Base-by-base conservation (phyloP, 2,329 filamentous ascomycete genomes). In the Aspergillus fumigatiaffinis region DNA sequence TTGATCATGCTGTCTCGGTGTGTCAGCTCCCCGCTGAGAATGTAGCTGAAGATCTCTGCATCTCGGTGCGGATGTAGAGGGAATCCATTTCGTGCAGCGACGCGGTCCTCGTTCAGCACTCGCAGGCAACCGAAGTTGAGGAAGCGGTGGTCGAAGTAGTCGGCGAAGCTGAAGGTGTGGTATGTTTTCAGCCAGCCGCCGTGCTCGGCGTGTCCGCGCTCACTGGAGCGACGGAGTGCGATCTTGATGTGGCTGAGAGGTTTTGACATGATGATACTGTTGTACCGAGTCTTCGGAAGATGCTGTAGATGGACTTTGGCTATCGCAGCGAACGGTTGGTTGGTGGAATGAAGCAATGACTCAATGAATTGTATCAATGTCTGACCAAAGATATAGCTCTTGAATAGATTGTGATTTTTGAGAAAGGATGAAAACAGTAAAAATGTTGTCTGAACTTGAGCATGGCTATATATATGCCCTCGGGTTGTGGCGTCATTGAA, bases 1-100 rank as follows among this genome's bases (percentile, higher is more conserved):
- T 84, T 84, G 65, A 90, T 84, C 87, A 95, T 92, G 59, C 85
- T 89, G 76, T 96, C 91, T 50, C 91, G 87, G 78, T 96, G 92
- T 50, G 92, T 93, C 61, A 96, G 83, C 75, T 93, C 90, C 62
- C 92, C 91, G 50, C 81, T 85, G n/a, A 96, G 80, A 68, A 95
- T 88, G 76, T 96, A 94, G 70, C 83, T 87, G 81, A 93, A 95
- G 76, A 96, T 96, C 74, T 95, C 89, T 73, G 91, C 92, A 73
- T 96, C 89, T 61, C 88, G 84, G 74, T 96, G 92, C 26, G 86
- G 86, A 71, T 96, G 92, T 0, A 90, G 92, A 3, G 91, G 90
- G 76, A 96, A 96, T 4, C 91, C 91, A 9, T 82, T 85, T 58
- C 85, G 83, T 28, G 87, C 78, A 67, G 85, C 83, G 35, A 96